Percentiles rank a stretch among this genome's conserved stretches.
phyloP scores from a whole-genome alignment of 208 protist genomes.

The Acanthamoeba castellanii region DNA sequence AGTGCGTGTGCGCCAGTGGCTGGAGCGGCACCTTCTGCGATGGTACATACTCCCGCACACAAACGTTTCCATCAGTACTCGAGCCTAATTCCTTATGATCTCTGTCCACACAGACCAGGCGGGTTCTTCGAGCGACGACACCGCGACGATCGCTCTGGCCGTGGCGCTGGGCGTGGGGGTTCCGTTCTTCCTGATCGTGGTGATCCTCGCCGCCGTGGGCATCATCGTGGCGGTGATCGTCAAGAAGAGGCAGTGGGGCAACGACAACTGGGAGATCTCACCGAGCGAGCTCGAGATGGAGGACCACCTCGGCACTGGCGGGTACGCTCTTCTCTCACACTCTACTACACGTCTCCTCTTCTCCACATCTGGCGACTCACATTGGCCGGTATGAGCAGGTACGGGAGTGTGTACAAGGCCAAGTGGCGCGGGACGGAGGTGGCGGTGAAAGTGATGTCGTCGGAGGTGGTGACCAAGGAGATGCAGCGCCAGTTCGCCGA shows the following conservation, averaged over 20 bases:
- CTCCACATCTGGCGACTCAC: too few species aligned
- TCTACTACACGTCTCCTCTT: too few species aligned
- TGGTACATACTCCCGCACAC: background rate
- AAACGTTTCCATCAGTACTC: background rate
- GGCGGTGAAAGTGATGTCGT: conserved; percentile 62
- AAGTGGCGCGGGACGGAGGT: conserved; percentile 60
- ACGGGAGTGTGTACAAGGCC: conserved; percentile 42
- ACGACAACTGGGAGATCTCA: conserved; percentile 32
- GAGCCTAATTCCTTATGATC: background rate
- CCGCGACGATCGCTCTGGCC: background rate
- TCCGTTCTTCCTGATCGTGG: background rate
- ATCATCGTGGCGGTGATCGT: background rate
- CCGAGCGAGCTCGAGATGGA: conserved; percentile 37
- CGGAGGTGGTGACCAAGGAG: conserved; percentile 17
- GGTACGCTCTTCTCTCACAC: background rate
- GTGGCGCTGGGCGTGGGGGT: background rate
- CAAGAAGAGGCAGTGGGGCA: background rate
- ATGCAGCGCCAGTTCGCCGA: conserved; percentile 56
- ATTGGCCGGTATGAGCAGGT: background rate
- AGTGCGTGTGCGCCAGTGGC: background rate
- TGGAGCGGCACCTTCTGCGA: conserved; percentile 1
- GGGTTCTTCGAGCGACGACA: background rate
- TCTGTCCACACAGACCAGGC: background rate
- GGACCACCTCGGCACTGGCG: conserved; percentile 17
- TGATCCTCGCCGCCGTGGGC: background rate